Base-by-base conservation (phyloP, 1,284 basidiomycete species). In the Agroathelia rolfsii region DNA sequence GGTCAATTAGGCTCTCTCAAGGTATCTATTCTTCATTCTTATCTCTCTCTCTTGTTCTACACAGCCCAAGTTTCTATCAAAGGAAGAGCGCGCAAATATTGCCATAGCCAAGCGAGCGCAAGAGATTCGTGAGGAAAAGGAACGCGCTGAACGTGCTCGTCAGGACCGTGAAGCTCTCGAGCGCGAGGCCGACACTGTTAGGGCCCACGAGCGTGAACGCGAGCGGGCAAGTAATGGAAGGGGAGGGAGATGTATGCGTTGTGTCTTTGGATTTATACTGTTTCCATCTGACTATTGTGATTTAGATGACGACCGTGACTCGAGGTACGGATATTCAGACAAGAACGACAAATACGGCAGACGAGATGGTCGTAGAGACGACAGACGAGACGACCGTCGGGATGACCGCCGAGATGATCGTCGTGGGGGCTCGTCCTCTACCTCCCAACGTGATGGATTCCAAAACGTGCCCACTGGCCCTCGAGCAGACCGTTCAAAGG, bases 41-140 rank as follows among this genome's bases (percentile, higher is more conserved):
- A 30, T 30, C 21, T 29, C 30, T 40, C 22, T 5, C 25, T 19
- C 5, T 29, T 14, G 13, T 36, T 27, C 32, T 32, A 34, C 20
- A 13, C 55, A 92, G 87, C 88, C 88, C 20, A 90, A 75, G 54
- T 94, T 94, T 62, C 65, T 94, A 12, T 75, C 83, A 3, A 93
- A 83, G 56, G 85, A 88, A 45, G 81, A 92, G 49, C 75, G 89
- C 28, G 85, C 85, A n/a, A 75, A 76, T 47, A 60, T 93, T 23
- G 92, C 90, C 2, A 83, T 94, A 41, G 76, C 79, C 22, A 83
- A 87, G 49, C 78, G 89, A n/a, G 69, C 75, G 32, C 71, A 76
- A 41, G 88, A 87, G 53, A 80, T 88, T 35, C 69, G 61, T 36
- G 76, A 72, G 30, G 70, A 83, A 48, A 76, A 66, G 41, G 73